A percentile compares a stretch with the other conserved stretches of the same genome.
Evolutionary conservation across 495 filamentous ascomycete genomes (phyloP).

Genomic region (Penicillium paxilli): DNA sequence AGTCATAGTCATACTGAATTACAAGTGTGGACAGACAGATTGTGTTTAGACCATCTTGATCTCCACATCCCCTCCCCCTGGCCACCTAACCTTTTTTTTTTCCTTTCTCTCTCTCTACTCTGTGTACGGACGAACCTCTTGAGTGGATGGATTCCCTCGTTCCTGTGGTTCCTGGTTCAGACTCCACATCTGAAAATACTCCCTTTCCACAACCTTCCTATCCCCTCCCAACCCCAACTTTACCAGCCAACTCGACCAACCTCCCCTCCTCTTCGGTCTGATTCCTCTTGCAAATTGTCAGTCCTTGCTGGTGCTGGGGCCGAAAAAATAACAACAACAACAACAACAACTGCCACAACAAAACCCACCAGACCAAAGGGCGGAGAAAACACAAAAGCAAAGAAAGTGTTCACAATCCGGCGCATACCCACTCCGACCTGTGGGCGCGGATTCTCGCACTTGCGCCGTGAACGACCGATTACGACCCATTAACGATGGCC

Average conservation of each 20-base stretch:
- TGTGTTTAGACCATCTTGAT: not conserved
- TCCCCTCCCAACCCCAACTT: constrained; percentile 2
- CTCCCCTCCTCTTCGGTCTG: not conserved
- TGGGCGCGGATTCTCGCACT: constrained; percentile 8
- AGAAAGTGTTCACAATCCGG: constrained; percentile 8
- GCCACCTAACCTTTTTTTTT: not conserved
- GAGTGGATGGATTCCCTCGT: constrained; percentile 21
- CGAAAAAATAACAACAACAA: too few relatives aligned
- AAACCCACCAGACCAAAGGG: too few relatives aligned
- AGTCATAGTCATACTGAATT: too few relatives aligned
- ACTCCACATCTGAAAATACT: constrained; percentile 30
- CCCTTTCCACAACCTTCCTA: constrained; percentile 8
- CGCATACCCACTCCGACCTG: constrained; percentile 11
- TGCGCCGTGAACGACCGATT: constrained; percentile 39
- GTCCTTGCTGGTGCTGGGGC: constrained; percentile 8
- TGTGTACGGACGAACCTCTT: constrained; percentile 3
- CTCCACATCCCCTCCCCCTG: constrained; percentile 1
- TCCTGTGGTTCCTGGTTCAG: constrained; percentile 30
- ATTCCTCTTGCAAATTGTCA: not conserved
- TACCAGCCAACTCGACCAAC: not conserved
- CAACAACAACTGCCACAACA: too few relatives aligned
- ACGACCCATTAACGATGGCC: constrained; percentile 54
- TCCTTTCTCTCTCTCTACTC: constrained; percentile 1
- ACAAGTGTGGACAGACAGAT: not conserved
- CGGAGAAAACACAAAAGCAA: too few relatives aligned